A percentile compares a stretch with the other conserved stretches of the same genome.
Evolutionary conservation across 306 rosid genomes (phyloP).

Genomic region (Prunus salicina): DNA sequence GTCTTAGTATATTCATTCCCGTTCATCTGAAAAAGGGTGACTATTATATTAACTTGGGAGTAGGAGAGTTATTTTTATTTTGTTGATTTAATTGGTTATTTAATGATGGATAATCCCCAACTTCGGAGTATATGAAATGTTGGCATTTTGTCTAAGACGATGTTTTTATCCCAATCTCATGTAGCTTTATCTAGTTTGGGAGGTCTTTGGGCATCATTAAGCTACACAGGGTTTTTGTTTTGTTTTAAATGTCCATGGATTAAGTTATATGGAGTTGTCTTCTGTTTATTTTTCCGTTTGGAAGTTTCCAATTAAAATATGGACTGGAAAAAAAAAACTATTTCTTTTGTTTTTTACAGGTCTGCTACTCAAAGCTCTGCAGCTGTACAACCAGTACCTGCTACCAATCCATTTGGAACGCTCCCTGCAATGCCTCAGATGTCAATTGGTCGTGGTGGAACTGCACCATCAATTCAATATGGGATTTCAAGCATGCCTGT

Average conservation of each 20-base stretch:
- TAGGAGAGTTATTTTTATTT: not conserved
- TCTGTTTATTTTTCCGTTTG: not conserved
- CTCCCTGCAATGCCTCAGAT: slow-evolving; percentile 98
- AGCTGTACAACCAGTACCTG: slow-evolving; percentile 58
- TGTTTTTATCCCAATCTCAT: not conserved
- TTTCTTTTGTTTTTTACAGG: slow-evolving; percentile 36
- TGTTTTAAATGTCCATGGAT: not conserved
- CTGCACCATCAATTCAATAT: slow-evolving; percentile 86
- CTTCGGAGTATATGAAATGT: not conserved
- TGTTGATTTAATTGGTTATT: not conserved
- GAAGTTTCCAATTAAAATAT: not conserved
- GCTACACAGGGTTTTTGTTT: not conserved
- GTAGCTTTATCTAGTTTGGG: not conserved
- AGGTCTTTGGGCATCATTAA: not conserved
- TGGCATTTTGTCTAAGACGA: not conserved
- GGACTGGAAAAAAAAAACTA: not conserved
- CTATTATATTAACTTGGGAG: not conserved
- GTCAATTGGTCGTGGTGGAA: slow-evolving; percentile 82
- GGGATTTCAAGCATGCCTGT: slow-evolving; percentile 99
- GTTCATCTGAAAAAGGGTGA: not conserved
- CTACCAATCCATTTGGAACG: slow-evolving; percentile 82
- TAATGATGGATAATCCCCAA: not conserved
- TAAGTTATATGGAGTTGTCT: not conserved
- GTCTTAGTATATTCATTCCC: not conserved
- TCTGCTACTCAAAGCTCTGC: slow-evolving; percentile 51